Percentiles rank a stretch among this genome's conserved stretches.
These are phyloP conservation scores for Hypoxylon sp. DNA, from an alignment of 2,329 filamentous ascomycete species.

Conservation along the genomic window DNA sequence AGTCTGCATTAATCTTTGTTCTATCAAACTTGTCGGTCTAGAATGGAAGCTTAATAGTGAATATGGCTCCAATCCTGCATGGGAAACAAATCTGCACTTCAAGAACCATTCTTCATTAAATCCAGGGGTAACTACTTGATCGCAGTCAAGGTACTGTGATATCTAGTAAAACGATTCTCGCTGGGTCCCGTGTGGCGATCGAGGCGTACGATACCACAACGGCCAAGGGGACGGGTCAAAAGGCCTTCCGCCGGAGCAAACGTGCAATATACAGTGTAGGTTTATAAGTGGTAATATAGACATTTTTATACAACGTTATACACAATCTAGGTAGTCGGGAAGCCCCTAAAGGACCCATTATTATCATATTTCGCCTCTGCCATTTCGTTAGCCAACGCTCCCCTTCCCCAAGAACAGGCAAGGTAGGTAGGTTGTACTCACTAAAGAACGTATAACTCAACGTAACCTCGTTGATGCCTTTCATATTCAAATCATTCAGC, in stretches of 20 bases:
- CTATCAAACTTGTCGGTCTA: background rate
- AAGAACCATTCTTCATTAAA: no score
- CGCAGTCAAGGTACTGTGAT: no score
- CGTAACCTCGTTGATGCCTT: conserved; percentile 93
- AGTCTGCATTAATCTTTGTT: background rate
- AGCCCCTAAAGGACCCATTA: conserved; percentile 74
- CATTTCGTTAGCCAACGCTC: conserved; percentile 29
- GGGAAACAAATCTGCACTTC: no score
- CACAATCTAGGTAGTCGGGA: conserved; percentile 45
- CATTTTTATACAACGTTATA: conserved; percentile 26
- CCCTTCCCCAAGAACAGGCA: background rate
- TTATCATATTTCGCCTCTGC: conserved; percentile 88
- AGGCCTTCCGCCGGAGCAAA: background rate
- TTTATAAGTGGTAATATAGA: conserved; percentile 14
- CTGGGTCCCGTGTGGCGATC: no score
- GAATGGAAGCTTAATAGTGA: no score
- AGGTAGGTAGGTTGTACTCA: conserved; percentile 64
- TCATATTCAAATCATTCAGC: conserved; percentile 92
- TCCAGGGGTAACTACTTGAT: no score
- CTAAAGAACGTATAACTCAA: conserved; percentile 99
- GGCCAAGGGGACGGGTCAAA: background rate
- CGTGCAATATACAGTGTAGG: background rate
- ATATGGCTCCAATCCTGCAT: no score
- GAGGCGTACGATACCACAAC: no score
- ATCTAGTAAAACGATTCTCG: no score